Conservation (phyloP, 345 rosid genomes). For the Stellera chamaejasme region DNA sequence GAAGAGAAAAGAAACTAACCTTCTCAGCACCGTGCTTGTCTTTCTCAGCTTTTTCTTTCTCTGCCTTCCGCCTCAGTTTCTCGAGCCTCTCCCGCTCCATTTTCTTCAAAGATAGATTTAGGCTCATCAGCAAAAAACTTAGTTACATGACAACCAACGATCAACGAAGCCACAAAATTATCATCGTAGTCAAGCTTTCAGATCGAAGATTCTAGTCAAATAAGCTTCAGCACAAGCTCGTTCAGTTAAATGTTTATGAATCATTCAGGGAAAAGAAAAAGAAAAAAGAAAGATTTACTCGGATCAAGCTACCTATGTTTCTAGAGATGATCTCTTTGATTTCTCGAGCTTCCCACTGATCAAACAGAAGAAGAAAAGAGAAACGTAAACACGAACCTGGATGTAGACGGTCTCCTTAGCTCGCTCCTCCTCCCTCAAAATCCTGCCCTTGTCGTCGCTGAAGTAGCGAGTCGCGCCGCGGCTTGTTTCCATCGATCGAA, state of each 20-base stretch:
- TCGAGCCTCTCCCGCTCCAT: slow-evolving; percentile 77
- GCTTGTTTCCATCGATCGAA: slow-evolving; percentile 37
- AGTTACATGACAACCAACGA: background rate
- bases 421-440: slow-evolving; percentile 82
- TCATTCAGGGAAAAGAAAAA: no score
- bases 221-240: no score
- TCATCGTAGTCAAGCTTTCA: no score
- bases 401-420: slow-evolving; percentile 73
- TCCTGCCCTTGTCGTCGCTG: slow-evolving; percentile 59
- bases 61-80: slow-evolving; percentile 51
- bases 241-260: no score
- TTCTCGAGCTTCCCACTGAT: no score
- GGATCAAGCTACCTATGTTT: no score
- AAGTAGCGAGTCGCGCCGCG: slow-evolving; percentile 51
- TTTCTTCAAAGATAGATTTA: slow-evolving; percentile 39
- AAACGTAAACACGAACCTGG: slow-evolving; percentile 29
- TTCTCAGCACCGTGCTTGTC: slow-evolving; percentile 48
- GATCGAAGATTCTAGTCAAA: no score
- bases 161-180: background rate
- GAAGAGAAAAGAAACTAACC: slow-evolving; percentile 21
- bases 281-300: no score
- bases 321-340: no score
- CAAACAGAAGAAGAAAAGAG: background rate
- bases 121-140: background rate
- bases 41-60: slow-evolving; percentile 41